Conservation (phyloP, 768 basidiomycete species). For the Tulasnella sp. region DNA sequence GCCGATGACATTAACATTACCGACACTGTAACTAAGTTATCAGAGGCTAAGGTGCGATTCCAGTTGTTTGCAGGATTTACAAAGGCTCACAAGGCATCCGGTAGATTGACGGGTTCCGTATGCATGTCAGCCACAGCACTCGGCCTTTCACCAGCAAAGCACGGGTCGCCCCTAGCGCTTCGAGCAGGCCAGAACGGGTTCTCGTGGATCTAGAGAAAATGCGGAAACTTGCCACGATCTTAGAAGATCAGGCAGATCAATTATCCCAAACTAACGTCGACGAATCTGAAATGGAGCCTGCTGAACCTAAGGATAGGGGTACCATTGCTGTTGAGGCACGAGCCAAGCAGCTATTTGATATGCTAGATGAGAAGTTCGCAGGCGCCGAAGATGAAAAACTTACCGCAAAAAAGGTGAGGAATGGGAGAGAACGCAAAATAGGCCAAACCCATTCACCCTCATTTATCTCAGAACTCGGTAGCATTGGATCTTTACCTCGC, state of each 20-base stretch:
- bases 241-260: slow-evolving; percentile 57
- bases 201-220: slow-evolving; percentile 69
- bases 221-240: slow-evolving; percentile 52
- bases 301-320: slow-evolving; percentile 50
- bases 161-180: slow-evolving; percentile 70
- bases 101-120: slow-evolving; percentile 88
- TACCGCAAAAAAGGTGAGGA: slow-evolving; percentile 56
- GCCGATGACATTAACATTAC: slow-evolving; percentile 73
- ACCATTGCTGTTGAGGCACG: slow-evolving; percentile 70
- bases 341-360: slow-evolving; percentile 62
- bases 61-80: slow-evolving; percentile 1
- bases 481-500: slow-evolving; percentile 86
- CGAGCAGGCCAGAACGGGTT: slow-evolving; percentile 67
- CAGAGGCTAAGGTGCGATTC: slow-evolving; percentile 66
- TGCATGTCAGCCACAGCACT: slow-evolving; percentile 74
- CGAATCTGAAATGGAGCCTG: slow-evolving; percentile 35
- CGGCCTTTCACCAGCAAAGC: slow-evolving; percentile 67
- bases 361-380: slow-evolving; percentile 52
- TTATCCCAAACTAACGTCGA: slow-evolving; percentile 23
- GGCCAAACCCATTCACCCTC: not conserved
- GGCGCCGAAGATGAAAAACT: slow-evolving; percentile 51
- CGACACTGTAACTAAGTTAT: slow-evolving; percentile 53
- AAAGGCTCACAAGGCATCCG: not conserved
- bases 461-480: slow-evolving; percentile 45
- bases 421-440: no score